phyloP scores from a whole-genome alignment of 768 basidiomycete genomes.

The Tricholoma terreum region DNA sequence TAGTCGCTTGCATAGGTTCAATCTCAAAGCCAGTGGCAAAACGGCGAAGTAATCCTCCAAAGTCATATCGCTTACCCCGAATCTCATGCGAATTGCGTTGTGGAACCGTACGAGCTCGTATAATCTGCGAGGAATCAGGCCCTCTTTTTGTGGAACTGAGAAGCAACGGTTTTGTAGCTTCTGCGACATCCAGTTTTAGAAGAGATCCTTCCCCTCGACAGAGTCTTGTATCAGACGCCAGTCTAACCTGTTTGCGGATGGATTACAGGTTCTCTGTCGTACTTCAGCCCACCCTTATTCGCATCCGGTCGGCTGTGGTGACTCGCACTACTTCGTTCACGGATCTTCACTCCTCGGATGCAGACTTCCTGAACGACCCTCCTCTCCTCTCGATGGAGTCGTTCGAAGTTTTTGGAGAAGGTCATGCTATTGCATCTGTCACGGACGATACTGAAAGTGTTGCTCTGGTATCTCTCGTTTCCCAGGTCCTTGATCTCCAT shows the following conservation, averaged over 20 bases:
- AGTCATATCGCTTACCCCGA: conserved; percentile 43
- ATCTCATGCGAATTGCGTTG: conserved; percentile 45
- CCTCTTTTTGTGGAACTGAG: conserved; percentile 55
- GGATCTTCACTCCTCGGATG: conserved; percentile 28
- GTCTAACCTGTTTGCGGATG: conserved; percentile 45
- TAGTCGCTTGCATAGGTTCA: conserved; percentile 22
- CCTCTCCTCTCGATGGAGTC: conserved; percentile 56
- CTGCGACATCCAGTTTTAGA: conserved; percentile 41
- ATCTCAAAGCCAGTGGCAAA: conserved; percentile 6
- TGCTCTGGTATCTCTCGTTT: conserved; percentile 40
- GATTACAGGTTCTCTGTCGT: conserved; percentile 37
- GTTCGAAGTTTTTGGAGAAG: conserved; percentile 44
- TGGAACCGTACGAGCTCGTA: conserved; percentile 47
- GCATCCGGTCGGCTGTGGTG: conserved; percentile 40
- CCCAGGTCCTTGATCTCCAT: conserved; percentile 44
- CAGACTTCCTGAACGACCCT: conserved; percentile 44
- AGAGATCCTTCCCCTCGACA: conserved; percentile 22
- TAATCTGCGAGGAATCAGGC: conserved; percentile 45
- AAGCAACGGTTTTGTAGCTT: conserved; percentile 48
- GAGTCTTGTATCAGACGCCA: conserved; percentile 26
- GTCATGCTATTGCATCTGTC: conserved; percentile 48
- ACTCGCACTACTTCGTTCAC: conserved; percentile 24
- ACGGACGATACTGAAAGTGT: conserved; percentile 41
- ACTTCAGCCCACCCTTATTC: conserved; percentile 51
- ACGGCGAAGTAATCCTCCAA: conserved; percentile 15